Evolutionary conservation across 1,284 basidiomycete species (phyloP).

Genomic region (Microbotryomycetes sp.): DNA sequence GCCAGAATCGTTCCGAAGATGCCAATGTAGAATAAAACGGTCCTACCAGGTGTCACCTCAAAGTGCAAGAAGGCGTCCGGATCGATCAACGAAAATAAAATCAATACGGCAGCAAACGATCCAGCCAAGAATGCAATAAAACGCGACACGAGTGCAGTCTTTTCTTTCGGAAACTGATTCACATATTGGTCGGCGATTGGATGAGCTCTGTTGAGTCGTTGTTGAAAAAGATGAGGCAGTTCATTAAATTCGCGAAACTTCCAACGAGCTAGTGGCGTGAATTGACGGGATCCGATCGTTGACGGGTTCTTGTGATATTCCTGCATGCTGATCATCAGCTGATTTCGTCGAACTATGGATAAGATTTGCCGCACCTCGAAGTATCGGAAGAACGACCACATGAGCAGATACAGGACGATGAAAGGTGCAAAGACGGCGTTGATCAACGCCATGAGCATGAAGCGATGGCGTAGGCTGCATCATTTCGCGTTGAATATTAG

Average conservation of each 20-base stretch:
- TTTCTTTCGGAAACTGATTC: slow-evolving; percentile 94
- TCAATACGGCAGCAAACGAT: slow-evolving; percentile 88
- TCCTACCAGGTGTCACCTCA: slow-evolving; percentile 87
- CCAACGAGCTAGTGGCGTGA: slow-evolving; percentile 93
- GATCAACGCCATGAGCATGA: slow-evolving; percentile 92
- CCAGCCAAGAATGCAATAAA: slow-evolving; percentile 95
- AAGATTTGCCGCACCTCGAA: slow-evolving; percentile 64
- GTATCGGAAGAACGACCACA: slow-evolving; percentile 99
- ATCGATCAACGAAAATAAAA: slow-evolving; percentile 83
- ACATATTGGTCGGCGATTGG: slow-evolving; percentile 89
- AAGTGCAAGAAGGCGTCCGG: slow-evolving; percentile 76
- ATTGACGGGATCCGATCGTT: slow-evolving; percentile 80
- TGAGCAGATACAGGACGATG: slow-evolving; percentile 90
- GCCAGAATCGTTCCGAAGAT: slow-evolving; percentile 83
- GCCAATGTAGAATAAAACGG: slow-evolving; percentile 85
- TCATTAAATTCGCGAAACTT: slow-evolving; percentile 99
- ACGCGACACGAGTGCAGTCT: slow-evolving; percentile 77
- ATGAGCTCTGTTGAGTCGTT: slow-evolving; percentile 79
- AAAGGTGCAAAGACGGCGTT: slow-evolving; percentile 95
- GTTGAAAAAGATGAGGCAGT: slow-evolving; percentile 82
- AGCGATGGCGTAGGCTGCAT: slow-evolving; percentile 66
- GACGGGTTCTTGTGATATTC: slow-evolving; percentile 99
- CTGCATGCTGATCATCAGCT: slow-evolving; percentile 46
- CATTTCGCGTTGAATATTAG: background rate
- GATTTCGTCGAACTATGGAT: background rate